Conservation (phyloP, 176 grass and related monocot species). For the Alloteropsis semialata region DNA sequence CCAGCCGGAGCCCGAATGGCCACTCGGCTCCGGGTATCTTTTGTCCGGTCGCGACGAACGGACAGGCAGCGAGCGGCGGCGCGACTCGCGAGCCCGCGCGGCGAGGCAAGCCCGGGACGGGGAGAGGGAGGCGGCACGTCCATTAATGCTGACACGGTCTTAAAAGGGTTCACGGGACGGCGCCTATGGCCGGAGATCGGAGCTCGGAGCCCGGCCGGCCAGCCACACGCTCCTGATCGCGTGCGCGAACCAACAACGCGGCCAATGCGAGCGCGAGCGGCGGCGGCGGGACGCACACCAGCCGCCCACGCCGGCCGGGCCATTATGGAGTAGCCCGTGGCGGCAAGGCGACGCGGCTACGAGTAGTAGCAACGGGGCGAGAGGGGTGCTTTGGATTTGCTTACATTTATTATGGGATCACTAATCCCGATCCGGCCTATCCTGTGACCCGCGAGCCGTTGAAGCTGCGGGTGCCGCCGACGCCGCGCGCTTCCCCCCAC, state of each 20-base stretch:
- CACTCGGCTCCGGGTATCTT: background rate
- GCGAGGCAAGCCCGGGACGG: background rate
- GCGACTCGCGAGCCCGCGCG: background rate
- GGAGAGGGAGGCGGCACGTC: conserved; percentile 11
- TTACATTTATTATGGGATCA: background rate
- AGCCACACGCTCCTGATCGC: background rate
- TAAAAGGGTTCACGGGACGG: conserved; percentile 12
- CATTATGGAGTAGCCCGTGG: background rate
- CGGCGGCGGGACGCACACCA: background rate
- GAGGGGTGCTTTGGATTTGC: background rate
- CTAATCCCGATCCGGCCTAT: background rate
- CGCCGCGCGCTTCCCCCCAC: background rate
- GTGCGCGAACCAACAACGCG: background rate
- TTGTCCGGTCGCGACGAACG: background rate
- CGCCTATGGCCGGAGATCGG: background rate
- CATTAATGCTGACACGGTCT: conserved; percentile 36
- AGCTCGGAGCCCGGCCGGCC: too few species aligned
- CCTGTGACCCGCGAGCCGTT: background rate
- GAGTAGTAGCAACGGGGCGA: background rate
- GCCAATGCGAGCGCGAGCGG: conserved; percentile 2
- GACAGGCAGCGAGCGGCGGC: background rate
- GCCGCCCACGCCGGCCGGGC: background rate
- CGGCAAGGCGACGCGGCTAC: background rate
- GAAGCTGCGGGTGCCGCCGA: background rate
- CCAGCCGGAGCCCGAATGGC: background rate